Evolutionary conservation across 2,329 filamentous ascomycete species (phyloP).

Genomic region (Phaeosphaeria sp.): DNA sequence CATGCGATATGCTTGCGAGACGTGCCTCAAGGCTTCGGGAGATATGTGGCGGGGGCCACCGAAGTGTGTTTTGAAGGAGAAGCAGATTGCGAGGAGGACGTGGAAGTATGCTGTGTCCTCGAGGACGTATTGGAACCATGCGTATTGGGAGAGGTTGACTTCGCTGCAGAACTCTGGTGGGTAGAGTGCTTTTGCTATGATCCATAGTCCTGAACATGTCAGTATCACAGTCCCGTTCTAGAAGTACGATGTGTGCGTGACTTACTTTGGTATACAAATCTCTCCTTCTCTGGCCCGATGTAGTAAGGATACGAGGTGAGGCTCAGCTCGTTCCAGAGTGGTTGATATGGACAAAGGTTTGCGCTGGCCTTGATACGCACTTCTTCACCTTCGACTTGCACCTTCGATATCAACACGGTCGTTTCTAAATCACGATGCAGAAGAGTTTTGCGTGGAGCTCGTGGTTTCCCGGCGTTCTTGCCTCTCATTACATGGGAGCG

Average conservation of each 20-base stretch:
- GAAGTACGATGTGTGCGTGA: not conserved
- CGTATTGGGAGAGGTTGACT: conserved; percentile 11
- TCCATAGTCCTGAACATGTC: conserved; percentile 2
- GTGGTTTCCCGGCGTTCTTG: conserved; percentile 11
- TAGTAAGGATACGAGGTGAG: conserved; percentile 6
- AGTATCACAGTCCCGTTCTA: not conserved
- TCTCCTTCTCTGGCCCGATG: not conserved
- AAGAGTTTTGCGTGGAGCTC: conserved; percentile 1
- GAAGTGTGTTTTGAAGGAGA: conserved; percentile 5
- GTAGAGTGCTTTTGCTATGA: conserved; percentile 7
- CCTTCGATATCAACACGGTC: not conserved
- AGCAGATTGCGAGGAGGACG: conserved; percentile 8
- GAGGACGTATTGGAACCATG: conserved; percentile 13
- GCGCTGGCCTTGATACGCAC: too few species aligned
- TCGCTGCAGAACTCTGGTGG: conserved; percentile 14
- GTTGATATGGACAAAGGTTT: conserved; percentile 2
- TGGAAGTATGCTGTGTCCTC: conserved; percentile 15
- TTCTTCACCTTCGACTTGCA: too few species aligned
- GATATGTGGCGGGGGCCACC: conserved; percentile 1
- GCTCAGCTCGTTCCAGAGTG: conserved; percentile 11
- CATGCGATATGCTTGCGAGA: conserved; percentile 9
- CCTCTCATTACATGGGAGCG: conserved; percentile 16
- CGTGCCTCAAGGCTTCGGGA: conserved; percentile 7
- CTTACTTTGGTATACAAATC: conserved; percentile 10
- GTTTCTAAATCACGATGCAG: not conserved